phyloP scores from a whole-genome alignment of 2,329 filamentous ascomycete genomes.

The Plenodomus biglobosus region DNA sequence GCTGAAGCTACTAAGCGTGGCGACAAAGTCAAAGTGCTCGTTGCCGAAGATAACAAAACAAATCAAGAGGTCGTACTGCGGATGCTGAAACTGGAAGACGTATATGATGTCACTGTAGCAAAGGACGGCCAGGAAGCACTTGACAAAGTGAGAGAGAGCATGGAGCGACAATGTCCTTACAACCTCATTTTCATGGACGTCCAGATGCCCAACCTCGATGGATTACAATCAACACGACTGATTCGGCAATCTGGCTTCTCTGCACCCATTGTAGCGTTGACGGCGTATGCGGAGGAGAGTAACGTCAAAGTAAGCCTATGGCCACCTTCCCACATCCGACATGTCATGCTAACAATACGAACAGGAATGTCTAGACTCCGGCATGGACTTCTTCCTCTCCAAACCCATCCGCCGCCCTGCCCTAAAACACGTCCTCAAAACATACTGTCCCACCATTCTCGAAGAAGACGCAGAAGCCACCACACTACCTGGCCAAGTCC shows the following conservation, averaged over 20 bases:
- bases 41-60: constrained; percentile 74
- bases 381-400: constrained; percentile 86
- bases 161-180: constrained; percentile 71
- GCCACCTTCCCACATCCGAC: neutral
- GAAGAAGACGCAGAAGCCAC: constrained; percentile 58
- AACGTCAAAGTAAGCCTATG: constrained; percentile 72
- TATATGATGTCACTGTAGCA: constrained; percentile 87
- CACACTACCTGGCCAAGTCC: constrained; percentile 14
- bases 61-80: constrained; percentile 55
- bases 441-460: constrained; percentile 75
- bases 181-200: constrained; percentile 96
- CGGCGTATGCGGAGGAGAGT: constrained; percentile 86
- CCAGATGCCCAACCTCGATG: constrained; percentile 90
- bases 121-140: constrained; percentile 77
- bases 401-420: constrained; percentile 79
- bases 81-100: constrained; percentile 73
- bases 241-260: constrained; percentile 86
- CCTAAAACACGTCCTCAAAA: constrained; percentile 81
- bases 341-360: constrained; percentile 9
- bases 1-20: constrained; percentile 59
- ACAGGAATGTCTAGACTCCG: constrained; percentile 69
- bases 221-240: constrained; percentile 79
- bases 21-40: constrained; percentile 74
- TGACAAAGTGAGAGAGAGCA: constrained; percentile 79
- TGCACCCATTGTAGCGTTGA: constrained; percentile 85